A percentile compares a stretch with the other conserved stretches of the same genome.
Conservation (phyloP, 805 yeast genomes). For the Candida qinlingensis region DNA sequence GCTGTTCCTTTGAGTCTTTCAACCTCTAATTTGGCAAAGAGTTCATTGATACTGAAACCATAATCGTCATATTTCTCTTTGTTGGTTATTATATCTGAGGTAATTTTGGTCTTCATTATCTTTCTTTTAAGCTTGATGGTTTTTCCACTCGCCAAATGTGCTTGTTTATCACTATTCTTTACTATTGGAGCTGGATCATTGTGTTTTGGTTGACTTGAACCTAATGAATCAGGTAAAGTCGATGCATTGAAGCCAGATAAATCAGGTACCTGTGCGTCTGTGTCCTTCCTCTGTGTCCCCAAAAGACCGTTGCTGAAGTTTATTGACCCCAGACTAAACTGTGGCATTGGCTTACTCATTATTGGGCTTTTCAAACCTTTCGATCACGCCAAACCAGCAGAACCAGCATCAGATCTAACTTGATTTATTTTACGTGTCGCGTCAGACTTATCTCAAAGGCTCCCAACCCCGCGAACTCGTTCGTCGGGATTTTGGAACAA, state of each 20-base stretch:
- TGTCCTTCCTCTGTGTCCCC: not conserved
- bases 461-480: too few relatives aligned
- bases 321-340: constrained; percentile 17
- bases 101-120: not conserved
- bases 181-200: not conserved
- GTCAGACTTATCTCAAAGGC: too few relatives aligned
- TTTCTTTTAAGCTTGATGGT: constrained; percentile 9
- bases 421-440: too few relatives aligned
- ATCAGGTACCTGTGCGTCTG: not conserved
- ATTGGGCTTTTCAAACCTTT: not conserved
- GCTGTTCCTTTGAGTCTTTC: constrained; percentile 15
- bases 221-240: not conserved
- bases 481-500: too few relatives aligned
- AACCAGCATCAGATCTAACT: too few relatives aligned
- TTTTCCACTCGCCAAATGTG: too few relatives aligned
- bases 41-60: constrained; percentile 34
- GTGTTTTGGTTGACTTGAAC: not conserved
- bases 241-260: not conserved
- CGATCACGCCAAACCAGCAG: too few relatives aligned
- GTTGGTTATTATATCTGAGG: not conserved
- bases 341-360: constrained; percentile 18
- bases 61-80: constrained; percentile 18
- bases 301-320: constrained; percentile 19
- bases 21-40: constrained; percentile 29
- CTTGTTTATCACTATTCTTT: too few relatives aligned